Evolutionary conservation across 306 rosid species (phyloP).

Genomic region (Morella rubra): DNA sequence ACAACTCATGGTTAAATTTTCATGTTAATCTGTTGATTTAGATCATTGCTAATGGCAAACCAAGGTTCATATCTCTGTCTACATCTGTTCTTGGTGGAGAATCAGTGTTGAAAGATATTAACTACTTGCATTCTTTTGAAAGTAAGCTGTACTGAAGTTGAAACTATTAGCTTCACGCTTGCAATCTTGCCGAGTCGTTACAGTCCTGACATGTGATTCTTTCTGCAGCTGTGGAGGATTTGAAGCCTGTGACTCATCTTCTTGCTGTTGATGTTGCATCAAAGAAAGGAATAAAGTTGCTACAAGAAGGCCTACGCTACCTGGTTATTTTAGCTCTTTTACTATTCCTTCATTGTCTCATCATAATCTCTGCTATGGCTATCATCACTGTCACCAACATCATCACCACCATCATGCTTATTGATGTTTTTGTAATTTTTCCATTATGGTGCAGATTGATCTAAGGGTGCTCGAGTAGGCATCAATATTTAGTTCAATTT

Average conservation of each 20-base stretch:
- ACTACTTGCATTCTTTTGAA: constrained; percentile 79
- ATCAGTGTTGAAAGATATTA: constrained; percentile 49
- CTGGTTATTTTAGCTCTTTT: constrained; percentile 52
- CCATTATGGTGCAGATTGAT: constrained; percentile 38
- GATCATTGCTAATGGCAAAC: constrained; percentile 81
- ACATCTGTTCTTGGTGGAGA: constrained; percentile 55
- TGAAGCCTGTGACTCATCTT: constrained; percentile 95
- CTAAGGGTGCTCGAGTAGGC: no score
- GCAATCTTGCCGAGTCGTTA: constrained; percentile 16
- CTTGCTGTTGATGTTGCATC: constrained; percentile 70
- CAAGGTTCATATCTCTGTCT: constrained; percentile 67
- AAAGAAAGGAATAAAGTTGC: constrained; percentile 69
- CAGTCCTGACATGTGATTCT: constrained; percentile 34
- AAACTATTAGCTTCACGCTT: constrained; percentile 22
- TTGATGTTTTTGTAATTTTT: constrained; percentile 16
- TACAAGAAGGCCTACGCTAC: constrained; percentile 72
- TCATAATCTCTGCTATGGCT: constrained; percentile 16
- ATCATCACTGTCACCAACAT: constrained; percentile 6
- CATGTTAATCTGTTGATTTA: constrained; percentile 29
- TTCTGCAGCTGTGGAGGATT: constrained; percentile 72
- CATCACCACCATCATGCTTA: constrained; percentile 22
- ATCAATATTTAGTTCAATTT: no score
- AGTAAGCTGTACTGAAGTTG: constrained; percentile 57
- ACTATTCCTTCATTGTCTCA: constrained; percentile 23
- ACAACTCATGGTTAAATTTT: constrained; percentile 19